Evolutionary conservation across 306 rosid species (phyloP).

Genomic region (Rosa persica): DNA sequence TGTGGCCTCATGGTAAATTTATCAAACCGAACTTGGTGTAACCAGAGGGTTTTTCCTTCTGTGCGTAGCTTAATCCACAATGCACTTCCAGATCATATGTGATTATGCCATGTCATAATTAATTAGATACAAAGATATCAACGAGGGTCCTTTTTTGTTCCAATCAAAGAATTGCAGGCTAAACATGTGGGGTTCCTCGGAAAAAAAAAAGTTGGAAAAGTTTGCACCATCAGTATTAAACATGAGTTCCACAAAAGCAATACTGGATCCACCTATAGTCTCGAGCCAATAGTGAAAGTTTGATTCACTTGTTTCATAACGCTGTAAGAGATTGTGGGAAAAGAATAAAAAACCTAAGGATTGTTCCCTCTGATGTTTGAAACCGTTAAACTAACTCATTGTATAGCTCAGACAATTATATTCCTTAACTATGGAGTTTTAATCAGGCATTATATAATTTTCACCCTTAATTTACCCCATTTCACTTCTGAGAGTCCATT

Average conservation of each 20-base stretch:
- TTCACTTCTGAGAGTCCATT: background rate
- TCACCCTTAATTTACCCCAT: background rate
- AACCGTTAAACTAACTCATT: too few species aligned
- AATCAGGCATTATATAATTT: too few species aligned
- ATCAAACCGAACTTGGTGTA: background rate
- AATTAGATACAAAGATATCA: background rate
- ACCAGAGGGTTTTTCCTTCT: background rate
- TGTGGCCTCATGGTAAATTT: conserved; percentile 8
- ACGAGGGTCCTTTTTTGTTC: background rate
- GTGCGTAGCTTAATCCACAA: background rate
- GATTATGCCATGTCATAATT: background rate
- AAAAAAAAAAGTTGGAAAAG: background rate
- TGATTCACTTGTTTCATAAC: background rate
- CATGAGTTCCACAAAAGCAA: background rate
- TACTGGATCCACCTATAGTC: background rate
- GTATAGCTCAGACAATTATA: too few species aligned
- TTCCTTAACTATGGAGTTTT: too few species aligned
- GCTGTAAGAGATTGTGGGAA: background rate
- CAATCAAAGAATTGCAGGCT: background rate
- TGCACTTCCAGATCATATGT: conserved; percentile 1
- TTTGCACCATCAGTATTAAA: background rate
- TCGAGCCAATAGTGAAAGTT: background rate
- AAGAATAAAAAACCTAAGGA: background rate
- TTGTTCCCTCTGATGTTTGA: background rate
- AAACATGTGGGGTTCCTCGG: conserved; percentile 1